phyloP scores from a whole-genome alignment of 805 yeast species.

The Starmerella bombi region DNA sequence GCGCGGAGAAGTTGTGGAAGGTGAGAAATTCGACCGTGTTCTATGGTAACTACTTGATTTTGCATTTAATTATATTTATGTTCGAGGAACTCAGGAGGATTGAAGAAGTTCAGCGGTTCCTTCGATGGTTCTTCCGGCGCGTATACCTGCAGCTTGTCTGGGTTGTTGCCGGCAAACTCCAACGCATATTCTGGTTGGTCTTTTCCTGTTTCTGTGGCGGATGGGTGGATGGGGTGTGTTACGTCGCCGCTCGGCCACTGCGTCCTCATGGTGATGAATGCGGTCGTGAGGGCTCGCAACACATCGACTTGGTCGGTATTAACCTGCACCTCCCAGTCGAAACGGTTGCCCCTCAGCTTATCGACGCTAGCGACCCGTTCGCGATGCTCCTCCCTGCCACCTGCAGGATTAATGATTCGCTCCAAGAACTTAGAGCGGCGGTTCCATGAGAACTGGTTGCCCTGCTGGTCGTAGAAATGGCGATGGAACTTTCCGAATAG shows the following conservation, averaged over 20 bases:
- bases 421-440: constrained; percentile 41
- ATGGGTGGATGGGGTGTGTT: background rate
- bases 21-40: constrained; percentile 52
- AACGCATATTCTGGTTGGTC: too few relatives aligned
- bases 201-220: background rate
- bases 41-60: constrained; percentile 1
- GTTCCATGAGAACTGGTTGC: constrained; percentile 45
- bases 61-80: background rate
- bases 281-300: constrained; percentile 47
- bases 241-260: constrained; percentile 39
- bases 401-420: constrained; percentile 41
- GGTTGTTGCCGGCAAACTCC: background rate
- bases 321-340: constrained; percentile 45
- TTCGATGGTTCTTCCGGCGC: background rate
- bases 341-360: constrained; percentile 43
- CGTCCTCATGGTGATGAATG: constrained; percentile 49
- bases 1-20: constrained; percentile 56
- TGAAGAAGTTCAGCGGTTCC: constrained; percentile 15
- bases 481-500: constrained; percentile 24
- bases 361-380: constrained; percentile 43
- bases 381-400: constrained; percentile 42
- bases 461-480: constrained; percentile 40
- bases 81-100: constrained; percentile 13
- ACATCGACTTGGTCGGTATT: constrained; percentile 36
- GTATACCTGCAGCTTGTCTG: constrained; percentile 4